Evolutionary conservation across 1,139 yeast species (phyloP), one percentile per base, ranked within the genome.

Genomic region (Protomyces inouyei): DNA sequence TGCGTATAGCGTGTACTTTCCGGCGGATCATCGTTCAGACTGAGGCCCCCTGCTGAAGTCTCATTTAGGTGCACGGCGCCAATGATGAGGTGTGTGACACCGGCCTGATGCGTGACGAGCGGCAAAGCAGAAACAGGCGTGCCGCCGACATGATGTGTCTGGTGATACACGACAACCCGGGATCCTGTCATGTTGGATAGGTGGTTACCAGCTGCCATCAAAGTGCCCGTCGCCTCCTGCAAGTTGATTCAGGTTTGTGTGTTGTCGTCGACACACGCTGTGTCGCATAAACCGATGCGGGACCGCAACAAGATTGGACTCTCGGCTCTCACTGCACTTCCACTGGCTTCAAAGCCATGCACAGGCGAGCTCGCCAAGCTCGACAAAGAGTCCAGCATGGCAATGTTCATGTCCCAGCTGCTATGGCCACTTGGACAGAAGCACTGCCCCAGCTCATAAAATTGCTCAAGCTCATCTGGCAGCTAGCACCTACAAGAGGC

Each of bases 1-100:
- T 9, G 51, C 18, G 38, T 55, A 35, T 48, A 57, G 14, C 28
- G 25, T 5, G 12, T 4, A 38, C 23, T 38, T 3, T 21, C 25
- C 16, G 61, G 61, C 2, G 48, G 51, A 14, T 35, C 53, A 21
- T 57, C 55, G 18, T 57, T 57, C 23, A 57, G 40, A 37, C 38
- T 53, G 12, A 57, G 25, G 38, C 51, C 51, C 21, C 25, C 25
- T 16, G 12, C 48, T 16, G 21, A 18, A 12, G 48, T 16, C 9
- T n/a, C 48, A n/a, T 57, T 51, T n/a, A 57, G 56, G 32, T 57
- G 61, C 10, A 57, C 32, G 12, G 61, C 61, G 12, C 55, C 61
- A 9, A 57, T 14, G 25, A 57, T 38, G 21, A 51, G 37, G 25
- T 57, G 61, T 14, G 61, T 51, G n/a, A 57, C 16, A 14, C 55